Evolutionary conservation across 2,329 filamentous ascomycete genomes (phyloP), one percentile per base, ranked within the genome.

Genomic region (Penicillium sclerotiorum): DNA sequence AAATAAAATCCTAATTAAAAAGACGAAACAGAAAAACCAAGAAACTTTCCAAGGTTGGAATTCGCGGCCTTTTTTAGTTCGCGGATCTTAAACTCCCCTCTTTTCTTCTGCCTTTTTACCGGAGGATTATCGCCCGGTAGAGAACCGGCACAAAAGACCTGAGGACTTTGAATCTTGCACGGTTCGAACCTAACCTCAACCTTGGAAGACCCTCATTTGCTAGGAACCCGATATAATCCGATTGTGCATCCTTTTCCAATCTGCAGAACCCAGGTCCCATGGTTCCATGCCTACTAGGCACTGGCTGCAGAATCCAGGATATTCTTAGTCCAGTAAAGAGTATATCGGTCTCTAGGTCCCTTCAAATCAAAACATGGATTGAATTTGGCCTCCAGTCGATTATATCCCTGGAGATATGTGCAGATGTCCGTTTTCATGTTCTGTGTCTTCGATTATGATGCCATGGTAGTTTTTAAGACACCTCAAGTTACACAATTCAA

Each of bases 401-500:
- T 25, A 27, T 27, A 32, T 23, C 15, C 23, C 38, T 47, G 21
- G 47, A 12, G 18, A 35, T 39, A 27, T 52, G 40, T 47, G 25
- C 47, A 15, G 18, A 36, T 52, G 39, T 42, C 17, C 32, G 21
- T 38, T 50, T 41, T 51, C 42, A 44, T 47, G 42, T 32, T n/a
- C 41, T 28, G 21, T 15, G 35, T 18, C 27, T 33, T 22, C 8
- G 27, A 28, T 30, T n/a, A 23, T 33, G 28, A 33, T 43, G 32
- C 18, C 25, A 40, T 17, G 37, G 40, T 22, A 45, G 27, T 41
- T 28, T 59, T 49, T 49, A 47, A 58, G 57, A 55, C 58, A 48
- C 22, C 21, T 53, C 49, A 52, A 57, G 58, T 61, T 57, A 61
- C 58, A 60, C 57, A 41, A 45, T 47, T 20, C 46, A 45, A 56